Evolutionary conservation across 1,284 basidiomycete genomes (phyloP), one percentile per base, ranked within the genome.

Genomic region (Ustilago bromivora): DNA sequence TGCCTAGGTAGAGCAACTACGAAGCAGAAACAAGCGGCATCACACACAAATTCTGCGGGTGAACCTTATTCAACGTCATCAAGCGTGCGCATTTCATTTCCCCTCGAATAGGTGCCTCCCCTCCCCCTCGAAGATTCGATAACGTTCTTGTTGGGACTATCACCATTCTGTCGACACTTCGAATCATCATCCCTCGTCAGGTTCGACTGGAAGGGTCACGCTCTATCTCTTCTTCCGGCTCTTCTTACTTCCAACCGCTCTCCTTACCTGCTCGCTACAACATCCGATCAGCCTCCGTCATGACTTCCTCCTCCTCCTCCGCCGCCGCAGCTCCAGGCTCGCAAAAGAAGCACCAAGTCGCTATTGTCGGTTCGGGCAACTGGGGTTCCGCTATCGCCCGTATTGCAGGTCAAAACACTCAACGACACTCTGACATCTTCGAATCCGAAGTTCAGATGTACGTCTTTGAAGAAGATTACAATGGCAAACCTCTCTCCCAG

Each of bases 381-480:
- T 87, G 83, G 89, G 90, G 89, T 1, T 89, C 88, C 7, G 89
- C 89, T 2, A 88, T 90, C 54, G 90, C 90, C 28, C 88, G 89
- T 71, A 89, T 90, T 61, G 89, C 89, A 35, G 80, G 80, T 9
- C 71, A 71, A 78, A 90, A 90, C 77, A 86, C 88, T 4, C 85
- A 82, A 47, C 82, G 84, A 55, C 85, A 88, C 62, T 77, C 87
- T 8, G 88, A 89, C 60, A 55, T 72, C 32, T 85, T 85, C 49
- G 71, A 85, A 32, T 47, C 52, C 23, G 61, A 77, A 35, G 83
- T 85, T 36, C 70, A 74, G 57, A 85, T 84, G 82, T 83, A 82
- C 71, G 82, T 84, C 41, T 78, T 79, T 58, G 80, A 85, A 69
- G 84, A 85, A 63, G 72, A 75, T 46, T 82, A 78, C 60, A 87